A percentile compares a stretch with the other conserved stretches of the same genome.
These are phyloP conservation scores for Acacia crassicarpa DNA, from an alignment of 306 rosid species.

Conservation along the genomic window DNA sequence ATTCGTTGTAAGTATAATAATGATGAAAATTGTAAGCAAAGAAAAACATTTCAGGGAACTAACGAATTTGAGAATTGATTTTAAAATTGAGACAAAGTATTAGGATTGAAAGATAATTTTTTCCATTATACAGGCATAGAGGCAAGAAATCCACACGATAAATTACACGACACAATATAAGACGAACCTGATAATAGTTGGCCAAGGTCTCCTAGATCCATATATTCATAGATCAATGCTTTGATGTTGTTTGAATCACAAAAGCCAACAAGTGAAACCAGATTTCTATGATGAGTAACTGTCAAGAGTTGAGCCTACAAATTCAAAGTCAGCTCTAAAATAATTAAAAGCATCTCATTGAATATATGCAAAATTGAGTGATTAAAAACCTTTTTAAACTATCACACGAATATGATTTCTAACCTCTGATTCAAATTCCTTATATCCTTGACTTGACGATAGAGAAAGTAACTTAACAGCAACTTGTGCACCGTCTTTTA, in stretches of 20 bases:
- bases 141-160: neutral
- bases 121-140: too few relatives aligned
- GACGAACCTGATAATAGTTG: slow-evolving; percentile 30
- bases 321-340: neutral
- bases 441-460: neutral
- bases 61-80: too few relatives aligned
- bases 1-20: too few relatives aligned
- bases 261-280: slow-evolving; percentile 2
- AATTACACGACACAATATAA: too few relatives aligned
- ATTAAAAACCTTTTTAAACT: neutral
- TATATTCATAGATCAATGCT: too few relatives aligned
- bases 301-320: neutral
- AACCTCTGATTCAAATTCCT: neutral
- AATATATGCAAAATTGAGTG: neutral
- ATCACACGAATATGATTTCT: neutral
- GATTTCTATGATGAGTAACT: neutral
- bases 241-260: slow-evolving; percentile 30
- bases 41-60: too few relatives aligned
- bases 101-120: too few relatives aligned
- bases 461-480: neutral
- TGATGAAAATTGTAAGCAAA: too few relatives aligned
- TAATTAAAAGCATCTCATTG: neutral
- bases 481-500: neutral
- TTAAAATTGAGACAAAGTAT: too few relatives aligned
- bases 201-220: neutral